Base-by-base conservation (phyloP, 768 basidiomycete genomes). In the Auricularia heimuer region DNA sequence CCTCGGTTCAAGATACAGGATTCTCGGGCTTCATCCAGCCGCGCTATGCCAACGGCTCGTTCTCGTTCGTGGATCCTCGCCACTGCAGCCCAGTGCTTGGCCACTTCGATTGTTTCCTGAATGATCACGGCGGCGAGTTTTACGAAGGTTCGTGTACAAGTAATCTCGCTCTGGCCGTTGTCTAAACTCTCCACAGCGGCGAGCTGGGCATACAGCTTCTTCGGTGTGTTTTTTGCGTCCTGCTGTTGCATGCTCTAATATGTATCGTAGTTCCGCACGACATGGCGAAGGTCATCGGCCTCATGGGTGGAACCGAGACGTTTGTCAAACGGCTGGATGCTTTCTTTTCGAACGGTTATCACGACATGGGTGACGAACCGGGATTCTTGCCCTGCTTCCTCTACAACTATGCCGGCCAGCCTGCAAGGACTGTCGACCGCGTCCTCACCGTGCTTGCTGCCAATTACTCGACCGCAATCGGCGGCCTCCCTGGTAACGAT, bases 21-120 rank as follows among this genome's bases (percentile, higher is more conserved):
- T 69, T 67, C 62, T 54, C 39, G 2, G 68, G 68, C 2, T 69
- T 69, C 62, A 68, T 68, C 58, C 68, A 69, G 54, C 68, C 68
- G 3, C 68, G 68, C 29, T 67, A 61, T 44, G 62, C 45, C 14
- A 60, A 68, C 39, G 67, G 67, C 29, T 39, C 65, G 4, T 68
- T 62, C 51, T 54, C 63, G 47, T 58, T 65, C 54, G 63, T 67
- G 18, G 65, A 69, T 64, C 68, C 68, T 4, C 60, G 66, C 8
- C 60, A 61, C 62, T 69, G 68, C 35, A 67, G 66, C 51, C 68
- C 68, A 3, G 66, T 65, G 29, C 61, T 67, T 37, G 65, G 65
- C 14, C 68, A 65, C 37, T 24, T 29, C n/a, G 64, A 63, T 42
- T 68, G 67, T 61, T 68, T 66, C 65, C 62, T 67, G 63, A 64